Base-by-base conservation (phyloP, 306 rosid genomes). In the Acacia acuminata region DNA sequence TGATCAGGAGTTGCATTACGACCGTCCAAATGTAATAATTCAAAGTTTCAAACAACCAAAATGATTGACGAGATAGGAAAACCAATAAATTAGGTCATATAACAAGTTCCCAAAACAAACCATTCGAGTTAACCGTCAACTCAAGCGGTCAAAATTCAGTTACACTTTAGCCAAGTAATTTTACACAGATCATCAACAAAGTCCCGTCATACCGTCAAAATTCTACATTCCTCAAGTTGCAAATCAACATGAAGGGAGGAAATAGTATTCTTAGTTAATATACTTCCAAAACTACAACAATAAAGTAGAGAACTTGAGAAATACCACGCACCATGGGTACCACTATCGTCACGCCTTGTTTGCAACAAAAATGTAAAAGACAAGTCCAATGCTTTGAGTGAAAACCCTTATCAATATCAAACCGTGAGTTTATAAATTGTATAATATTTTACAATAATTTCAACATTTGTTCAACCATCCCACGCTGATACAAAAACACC, bases 381-480 rank as follows among this genome's bases (percentile, higher is more conserved):
- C 38, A 96, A 96, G 99, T 86, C 99, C 98, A 77, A 93, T 89
- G 86, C 97, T 93, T 86, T 91, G 97, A 77, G 96, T 96, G 89
- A 84, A 71, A 83, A 83, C 81, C 90, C 99, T 96, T 91, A 73
- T 80, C 84, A 86, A 80, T 24, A 69, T 42, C n/a, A 75, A 84
- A 82, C 43, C 53, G 47, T 73, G 77, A 75, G 65, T 34, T 70
- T 32, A 85, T 77, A 32, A 61, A 53, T 51, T 60, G 20, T 81
- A 81, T 25, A 22, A 24, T 58, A 3, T 22, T 58, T 22, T 10
- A 40, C 77, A 66, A 77, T 8, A 86, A 73, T 69, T 34, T 63
- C 72, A 83, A 50, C 68, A 51, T 68, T 63, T 66, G 60, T 64
- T 25, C 10, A 50, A 53, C 81, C 40, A 47, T 66, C 76, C 81